These are phyloP conservation scores for Dacryopinax spathularia DNA, from an alignment of 768 basidiomycete genomes.

Conservation along the genomic window DNA sequence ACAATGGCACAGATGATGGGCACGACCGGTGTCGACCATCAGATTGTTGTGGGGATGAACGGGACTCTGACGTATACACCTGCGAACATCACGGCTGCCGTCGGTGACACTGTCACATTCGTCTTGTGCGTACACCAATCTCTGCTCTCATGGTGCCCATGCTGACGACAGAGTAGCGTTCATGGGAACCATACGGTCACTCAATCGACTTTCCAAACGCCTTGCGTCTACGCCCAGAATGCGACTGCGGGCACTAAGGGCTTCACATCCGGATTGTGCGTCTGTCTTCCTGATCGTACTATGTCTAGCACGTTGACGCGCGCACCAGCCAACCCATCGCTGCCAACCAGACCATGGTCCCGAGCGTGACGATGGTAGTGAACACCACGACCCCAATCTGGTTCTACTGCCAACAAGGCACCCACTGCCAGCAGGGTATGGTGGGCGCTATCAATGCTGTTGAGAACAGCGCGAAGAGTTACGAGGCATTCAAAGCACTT, in stretches of 20 bases:
- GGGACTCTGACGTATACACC: neutral
- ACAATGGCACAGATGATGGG: neutral
- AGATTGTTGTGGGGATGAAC: neutral
- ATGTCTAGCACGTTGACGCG: neutral
- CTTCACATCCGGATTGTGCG: conserved; percentile 41
- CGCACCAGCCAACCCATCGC: conserved; percentile 6
- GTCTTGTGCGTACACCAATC: conserved; percentile 4
- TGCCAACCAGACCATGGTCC: conserved; percentile 7
- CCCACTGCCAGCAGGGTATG: conserved; percentile 14
- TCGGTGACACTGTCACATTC: conserved; percentile 6
- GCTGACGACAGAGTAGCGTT: neutral
- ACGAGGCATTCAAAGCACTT: conserved; percentile 1
- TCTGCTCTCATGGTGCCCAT: conserved; percentile 6
- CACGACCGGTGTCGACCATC: neutral
- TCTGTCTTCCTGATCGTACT: conserved; percentile 9
- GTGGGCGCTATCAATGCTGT: conserved; percentile 14
- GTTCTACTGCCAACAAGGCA: conserved; percentile 9
- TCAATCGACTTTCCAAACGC: conserved; percentile 40
- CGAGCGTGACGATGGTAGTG: conserved; percentile 12
- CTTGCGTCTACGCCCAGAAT: conserved; percentile 39
- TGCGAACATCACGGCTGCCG: neutral
- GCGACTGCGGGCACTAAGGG: conserved; percentile 40
- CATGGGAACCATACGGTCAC: conserved; percentile 31
- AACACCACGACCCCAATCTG: conserved; percentile 12
- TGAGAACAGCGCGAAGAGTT: conserved; percentile 3